Evolutionary conservation across 75 land plant species (phyloP), one percentile per base, ranked within the genome.

Genomic region (Pseudotsuga menziesii): DNA sequence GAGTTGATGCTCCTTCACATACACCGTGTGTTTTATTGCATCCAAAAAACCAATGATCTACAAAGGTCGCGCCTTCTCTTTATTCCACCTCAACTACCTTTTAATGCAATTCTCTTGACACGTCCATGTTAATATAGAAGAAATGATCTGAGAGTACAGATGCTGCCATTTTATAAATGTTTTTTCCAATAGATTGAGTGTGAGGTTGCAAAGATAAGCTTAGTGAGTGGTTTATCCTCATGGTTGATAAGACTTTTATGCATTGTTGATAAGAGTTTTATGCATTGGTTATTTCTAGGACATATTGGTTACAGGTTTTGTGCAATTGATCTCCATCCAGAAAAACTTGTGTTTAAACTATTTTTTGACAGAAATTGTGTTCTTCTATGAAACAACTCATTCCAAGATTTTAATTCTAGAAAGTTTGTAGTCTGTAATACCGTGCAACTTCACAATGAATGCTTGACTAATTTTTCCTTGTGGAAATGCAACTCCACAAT

Each of bases 31-130:
- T 93, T 23, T 90, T 89, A 80, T 77, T 66, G 71, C 85, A 89
- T 44, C 93, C 91, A 79, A 86, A 82, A 81, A 83, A 91, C 98
- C 96, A 95, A 56, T 84, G 58, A 58, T 91, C 92, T n/a, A 91
- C 35, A 76, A 80, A 72, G 11, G 80, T 86, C 27, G 93, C 94
- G 52, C 96, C 98, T 82, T 82, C 92, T 63, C 75, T 78, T 54
- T 76, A 26, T 74, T 85, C 86, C 56, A 91, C 94, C 60, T 93
- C 94, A 72, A 76, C 36, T 84, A 96, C 98, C 98, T 91, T 96
- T 58, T 52, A 79, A 22, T 82, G 86, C 73, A 93, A 63, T 35
- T 93, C 98, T 76, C 48, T 54, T 76, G 97, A 81, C 27, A 94
- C 77, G n/a, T 93, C 80, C 74, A 83, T 57, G 77, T 96, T 96